phyloP scores from a whole-genome alignment of 116 monocot species.

The Zostera marina region DNA sequence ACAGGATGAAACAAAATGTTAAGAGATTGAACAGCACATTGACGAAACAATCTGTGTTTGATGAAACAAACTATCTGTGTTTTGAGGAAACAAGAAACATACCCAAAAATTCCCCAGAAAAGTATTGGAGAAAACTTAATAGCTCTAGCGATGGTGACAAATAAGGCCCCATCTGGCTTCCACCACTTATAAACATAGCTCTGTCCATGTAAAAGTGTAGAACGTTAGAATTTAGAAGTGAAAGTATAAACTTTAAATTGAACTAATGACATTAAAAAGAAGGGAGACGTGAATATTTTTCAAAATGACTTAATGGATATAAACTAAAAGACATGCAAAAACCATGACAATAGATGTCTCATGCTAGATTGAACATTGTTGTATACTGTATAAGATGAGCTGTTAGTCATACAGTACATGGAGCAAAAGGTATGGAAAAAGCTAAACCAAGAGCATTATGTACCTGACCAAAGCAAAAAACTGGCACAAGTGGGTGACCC shows the following conservation, averaged over 20 bases:
- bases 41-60: not conserved
- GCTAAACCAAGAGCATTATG: not conserved
- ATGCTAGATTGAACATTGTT: not conserved
- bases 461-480: slow-evolving; percentile 95
- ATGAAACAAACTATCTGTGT: not conserved
- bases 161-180: slow-evolving; percentile 55
- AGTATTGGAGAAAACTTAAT: slow-evolving; percentile 72
- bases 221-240: no score
- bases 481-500: slow-evolving; percentile 72
- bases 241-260: not conserved
- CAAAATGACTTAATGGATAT: no score
- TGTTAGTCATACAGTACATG: not conserved
- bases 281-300: not conserved
- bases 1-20: not conserved
- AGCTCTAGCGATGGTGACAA: slow-evolving; percentile 47
- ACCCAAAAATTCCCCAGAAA: slow-evolving; percentile 94
- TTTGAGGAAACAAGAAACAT: not conserved
- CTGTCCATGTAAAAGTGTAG: slow-evolving; percentile 9
- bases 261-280: not conserved
- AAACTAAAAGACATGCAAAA: no score
- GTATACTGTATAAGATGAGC: not conserved
- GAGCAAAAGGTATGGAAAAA: not conserved
- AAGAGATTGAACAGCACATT: no score
- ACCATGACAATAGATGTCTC: no score
- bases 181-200: slow-evolving; percentile 77